Base-by-base conservation (phyloP, 2,329 filamentous ascomycete genomes). In the Venturia carpophila region DNA sequence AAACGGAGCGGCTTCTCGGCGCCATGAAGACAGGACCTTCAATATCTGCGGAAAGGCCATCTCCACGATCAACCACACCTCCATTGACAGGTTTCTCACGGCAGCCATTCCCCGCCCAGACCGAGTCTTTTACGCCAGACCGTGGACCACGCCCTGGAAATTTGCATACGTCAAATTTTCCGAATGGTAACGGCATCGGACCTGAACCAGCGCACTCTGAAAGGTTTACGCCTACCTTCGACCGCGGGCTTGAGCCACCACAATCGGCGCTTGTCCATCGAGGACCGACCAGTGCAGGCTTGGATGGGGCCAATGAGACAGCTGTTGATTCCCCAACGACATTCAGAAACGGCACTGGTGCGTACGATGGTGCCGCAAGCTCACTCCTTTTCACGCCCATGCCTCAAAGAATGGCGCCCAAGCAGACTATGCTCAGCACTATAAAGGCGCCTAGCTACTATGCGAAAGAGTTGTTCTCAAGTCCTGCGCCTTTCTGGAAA, bases 401-500 rank as follows among this genome's bases (percentile, higher is more conserved):
- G 67, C 85, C 90, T 67, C 90, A 90, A 39, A 85, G 84, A 69
- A 82, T 93, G 49, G 89, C 88, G 0, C 91, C 91, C 39, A 30
- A 17, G 24, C 27, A 37, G 27, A 39, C 27, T 13, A 37, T 66
- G 21, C 90, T 90, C 0, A 92, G 88, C 71, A 93, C 90, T 6
- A 86, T 89, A 5, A 89, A 92, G 72, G 82, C 90, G 65, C 91
- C 91, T 11, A 92, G 89, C 72, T 89, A 92, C 71, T 90, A 91
- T 74, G 91, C 93, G 84, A 89, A 90, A 39, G 64, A 66, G 21
- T 24, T 66, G 42, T 92, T 91, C 58, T 91, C 88, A 70, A 92
- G 89, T 41, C 91, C 91, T 0, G 91, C 91, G 0, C 90, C 90
- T 0, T 94, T 95, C 75, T 95, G 91, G 91, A 92, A 90, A 74